Evolutionary conservation across 176 grass and related monocot species (phyloP), one percentile per base, ranked within the genome.

Genomic region (Triticum turgidum): DNA sequence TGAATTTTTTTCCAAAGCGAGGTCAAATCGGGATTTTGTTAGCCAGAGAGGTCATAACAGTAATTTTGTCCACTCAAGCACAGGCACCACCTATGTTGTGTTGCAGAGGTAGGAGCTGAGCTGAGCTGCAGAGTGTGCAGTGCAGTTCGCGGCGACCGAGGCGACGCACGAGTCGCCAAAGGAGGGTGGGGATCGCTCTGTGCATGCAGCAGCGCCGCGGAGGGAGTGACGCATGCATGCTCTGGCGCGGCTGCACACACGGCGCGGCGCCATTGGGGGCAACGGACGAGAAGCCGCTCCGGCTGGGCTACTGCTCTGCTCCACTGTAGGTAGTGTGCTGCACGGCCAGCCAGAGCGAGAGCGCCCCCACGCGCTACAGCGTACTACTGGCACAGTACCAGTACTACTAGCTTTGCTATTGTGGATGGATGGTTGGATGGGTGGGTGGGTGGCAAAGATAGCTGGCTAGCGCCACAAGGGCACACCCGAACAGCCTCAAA

Each of bases 221-320:
- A 58, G 52, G 52, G 44, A 13, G 44, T 1, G 44, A 51, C 5
- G 52, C 52, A 58, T 58, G 54, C 54, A 52, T 52, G 54, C 52
- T 14, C 47, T 49, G 47, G 14, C 49, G 27, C 25, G 5, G 27
- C 27, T 7, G 30, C 70, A 8, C 71, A 73, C 70, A 44, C 70
- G 70, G 41, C 42, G 71, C 71, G 22, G 71, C 71, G 74, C 74
- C 81, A 70, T 74, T 78, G 84, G 65, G 82, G 62, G 64, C 39
- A 86, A 56, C 44, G 71, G 84, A 89, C 77, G 83, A 92, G 78
- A 86, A 74, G 6, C 71, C 71, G 14, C 70, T 73, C 32, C 33
- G 72, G 24, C 9, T 5, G 14, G 47, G 47, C 45, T 25, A 51
- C 42, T 75, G 71, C 9, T 4, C 44, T 4, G 44, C 44, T 13